A percentile compares a stretch with the other conserved stretches of the same genome.
These are phyloP conservation scores for Biscogniauxia sp. DNA, from an alignment of 2,329 filamentous ascomycete genomes.

Conservation along the genomic window DNA sequence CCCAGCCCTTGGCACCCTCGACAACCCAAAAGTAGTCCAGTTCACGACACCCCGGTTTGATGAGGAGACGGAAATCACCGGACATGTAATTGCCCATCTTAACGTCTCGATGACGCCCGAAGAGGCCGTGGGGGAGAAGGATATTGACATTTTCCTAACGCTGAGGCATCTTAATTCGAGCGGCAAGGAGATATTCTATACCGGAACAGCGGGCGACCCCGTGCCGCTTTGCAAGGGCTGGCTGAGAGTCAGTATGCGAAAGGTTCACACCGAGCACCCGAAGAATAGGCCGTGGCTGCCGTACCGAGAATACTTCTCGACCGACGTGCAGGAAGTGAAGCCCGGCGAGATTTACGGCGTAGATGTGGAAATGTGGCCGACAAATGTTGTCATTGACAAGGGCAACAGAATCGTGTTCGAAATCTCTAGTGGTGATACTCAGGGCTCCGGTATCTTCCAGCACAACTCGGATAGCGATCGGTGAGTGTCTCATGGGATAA, in stretches of 20 bases:
- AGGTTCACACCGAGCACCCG: conserved; percentile 48
- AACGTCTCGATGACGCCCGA: conserved; percentile 61
- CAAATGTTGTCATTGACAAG: conserved; percentile 54
- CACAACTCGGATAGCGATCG: conserved; percentile 44
- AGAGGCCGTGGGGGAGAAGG: conserved; percentile 39
- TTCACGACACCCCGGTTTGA: conserved; percentile 59
- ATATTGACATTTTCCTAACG: conserved; percentile 65
- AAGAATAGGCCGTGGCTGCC: conserved; percentile 55
- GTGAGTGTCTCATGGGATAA: conserved; percentile 19
- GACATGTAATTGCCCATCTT: conserved; percentile 63
- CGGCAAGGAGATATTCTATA: conserved; percentile 61
- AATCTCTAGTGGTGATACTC: conserved; percentile 47
- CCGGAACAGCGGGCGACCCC: conserved; percentile 62
- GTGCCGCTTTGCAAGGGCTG: conserved; percentile 64
- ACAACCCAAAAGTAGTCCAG: conserved; percentile 52
- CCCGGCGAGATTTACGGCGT: conserved; percentile 55
- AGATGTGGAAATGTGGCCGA: conserved; percentile 65
- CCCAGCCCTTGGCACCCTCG: conserved; percentile 55
- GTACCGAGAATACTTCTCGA: conserved; percentile 56
- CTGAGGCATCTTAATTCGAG: conserved; percentile 54
- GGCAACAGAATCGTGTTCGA: conserved; percentile 48
- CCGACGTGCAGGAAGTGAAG: conserved; percentile 53
- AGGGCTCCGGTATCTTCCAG: conserved; percentile 49
- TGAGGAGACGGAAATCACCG: conserved; percentile 67
- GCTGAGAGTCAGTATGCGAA: conserved; percentile 57